Evolutionary conservation across 768 basidiomycete species (phyloP).

Genomic region (Termitomyces bulborhizus): DNA sequence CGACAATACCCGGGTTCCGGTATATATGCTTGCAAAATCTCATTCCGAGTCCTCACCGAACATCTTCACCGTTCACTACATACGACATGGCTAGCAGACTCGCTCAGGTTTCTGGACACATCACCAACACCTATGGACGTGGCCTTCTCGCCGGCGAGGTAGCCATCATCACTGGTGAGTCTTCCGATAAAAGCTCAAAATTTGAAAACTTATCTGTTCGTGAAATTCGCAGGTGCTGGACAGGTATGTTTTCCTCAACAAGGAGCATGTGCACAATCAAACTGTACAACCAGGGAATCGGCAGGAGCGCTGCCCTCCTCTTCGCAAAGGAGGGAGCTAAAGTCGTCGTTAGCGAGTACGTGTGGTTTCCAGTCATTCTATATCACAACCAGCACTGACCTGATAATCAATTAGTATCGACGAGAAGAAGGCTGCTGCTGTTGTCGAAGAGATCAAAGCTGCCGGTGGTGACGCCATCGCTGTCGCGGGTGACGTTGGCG

Average conservation of each 20-base stretch:
- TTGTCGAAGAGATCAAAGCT: constrained; percentile 68
- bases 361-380: constrained; percentile 2
- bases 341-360: constrained; percentile 79
- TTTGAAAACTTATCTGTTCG: constrained; percentile 1
- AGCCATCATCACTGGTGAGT: constrained; percentile 78
- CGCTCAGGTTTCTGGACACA: constrained; percentile 64
- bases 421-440: constrained; percentile 50
- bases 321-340: constrained; percentile 86
- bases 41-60: background rate
- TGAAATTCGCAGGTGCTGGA: constrained; percentile 50
- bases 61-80: background rate
- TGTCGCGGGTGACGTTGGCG: constrained; percentile 75
- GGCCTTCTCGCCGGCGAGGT: constrained; percentile 74
- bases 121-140: constrained; percentile 44
- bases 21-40: background rate
- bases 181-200: background rate
- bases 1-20: constrained; percentile 9
- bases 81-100: constrained; percentile 49
- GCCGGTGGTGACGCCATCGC: constrained; percentile 69
- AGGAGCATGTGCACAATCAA: background rate
- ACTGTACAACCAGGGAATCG: constrained; percentile 56
- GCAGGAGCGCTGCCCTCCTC: constrained; percentile 63
- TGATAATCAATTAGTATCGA: constrained; percentile 51
- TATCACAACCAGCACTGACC: background rate
- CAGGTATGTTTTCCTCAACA: constrained; percentile 39